phyloP scores from a whole-genome alignment of 192 early-diverging fungal species.

The Dimargaris verticillata region DNA sequence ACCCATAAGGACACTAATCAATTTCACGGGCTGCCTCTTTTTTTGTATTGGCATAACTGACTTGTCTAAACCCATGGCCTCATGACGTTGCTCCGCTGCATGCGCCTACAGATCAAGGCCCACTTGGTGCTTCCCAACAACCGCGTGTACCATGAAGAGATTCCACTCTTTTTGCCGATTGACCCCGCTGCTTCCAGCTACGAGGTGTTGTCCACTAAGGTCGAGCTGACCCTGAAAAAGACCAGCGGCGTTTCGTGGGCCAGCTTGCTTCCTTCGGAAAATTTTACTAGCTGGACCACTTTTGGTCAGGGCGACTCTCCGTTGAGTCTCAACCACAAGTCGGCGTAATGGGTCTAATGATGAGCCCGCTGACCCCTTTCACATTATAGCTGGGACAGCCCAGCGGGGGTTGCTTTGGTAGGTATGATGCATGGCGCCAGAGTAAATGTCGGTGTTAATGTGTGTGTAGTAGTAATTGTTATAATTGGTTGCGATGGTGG shows the following conservation, averaged over 20 bases:
- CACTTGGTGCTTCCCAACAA: conserved; percentile 66
- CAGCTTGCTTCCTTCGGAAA: conserved; percentile 45
- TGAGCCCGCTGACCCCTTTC: no score
- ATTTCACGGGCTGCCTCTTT: no score
- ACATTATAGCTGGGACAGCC: no score
- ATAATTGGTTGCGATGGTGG: no score
- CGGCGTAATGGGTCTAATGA: no score
- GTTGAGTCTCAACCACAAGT: background rate
- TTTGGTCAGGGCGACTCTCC: conserved; percentile 36
- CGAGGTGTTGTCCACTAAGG: conserved; percentile 58
- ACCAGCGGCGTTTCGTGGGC: conserved; percentile 73
- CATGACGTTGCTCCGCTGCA: background rate
- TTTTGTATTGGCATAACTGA: no score
- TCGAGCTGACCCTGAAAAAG: conserved; percentile 65
- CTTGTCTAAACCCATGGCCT: background rate
- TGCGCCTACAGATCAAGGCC: conserved; percentile 30
- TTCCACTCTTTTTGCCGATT: conserved; percentile 56
- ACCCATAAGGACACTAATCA: no score
- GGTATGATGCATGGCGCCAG: no score
- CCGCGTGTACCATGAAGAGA: conserved; percentile 48
- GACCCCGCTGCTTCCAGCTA: conserved; percentile 43
- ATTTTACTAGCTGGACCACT: conserved; percentile 60
- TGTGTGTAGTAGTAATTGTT: no score
- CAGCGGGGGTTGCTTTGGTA: no score
- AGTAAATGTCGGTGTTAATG: no score